phyloP scores from a whole-genome alignment of 352 stramenopile species.

The Phytophthora parvispora region DNA sequence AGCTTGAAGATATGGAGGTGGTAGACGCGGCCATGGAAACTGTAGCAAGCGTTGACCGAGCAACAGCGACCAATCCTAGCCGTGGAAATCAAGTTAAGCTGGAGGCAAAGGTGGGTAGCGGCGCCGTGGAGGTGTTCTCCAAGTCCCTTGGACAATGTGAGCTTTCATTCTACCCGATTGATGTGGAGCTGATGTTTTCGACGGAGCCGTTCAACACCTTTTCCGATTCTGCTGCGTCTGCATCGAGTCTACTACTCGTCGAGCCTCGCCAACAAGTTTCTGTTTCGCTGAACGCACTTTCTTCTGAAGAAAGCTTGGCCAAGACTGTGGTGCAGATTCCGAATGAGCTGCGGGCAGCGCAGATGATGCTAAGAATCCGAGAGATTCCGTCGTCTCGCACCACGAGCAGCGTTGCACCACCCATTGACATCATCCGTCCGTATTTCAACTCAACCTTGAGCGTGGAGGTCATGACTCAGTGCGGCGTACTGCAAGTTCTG shows the following conservation, averaged over 20 bases:
- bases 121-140: conserved; percentile 37
- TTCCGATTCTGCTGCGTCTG: conserved; percentile 38
- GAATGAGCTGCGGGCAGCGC: conserved; percentile 29
- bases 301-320: conserved; percentile 5
- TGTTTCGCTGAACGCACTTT: conserved; percentile 28
- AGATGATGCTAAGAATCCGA: conserved; percentile 63
- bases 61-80: not conserved
- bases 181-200: conserved; percentile 81
- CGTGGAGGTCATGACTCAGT: conserved; percentile 54
- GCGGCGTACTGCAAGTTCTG: conserved; percentile 65
- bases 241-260: conserved; percentile 56
- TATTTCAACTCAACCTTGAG: conserved; percentile 64
- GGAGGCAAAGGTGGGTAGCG: conserved; percentile 39
- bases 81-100: conserved; percentile 28
- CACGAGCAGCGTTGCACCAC: conserved; percentile 27
- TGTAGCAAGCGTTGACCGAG: not conserved
- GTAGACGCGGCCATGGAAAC: conserved; percentile 7
- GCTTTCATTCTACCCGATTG: conserved; percentile 68
- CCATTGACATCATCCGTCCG: conserved; percentile 49
- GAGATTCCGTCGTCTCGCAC: conserved; percentile 38
- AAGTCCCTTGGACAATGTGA: conserved; percentile 45
- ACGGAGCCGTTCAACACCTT: conserved; percentile 66
- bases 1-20: conserved; percentile 24
- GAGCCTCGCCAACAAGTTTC: conserved; percentile 49
- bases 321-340: conserved; percentile 41